Evolutionary conservation across 257 asterid species (phyloP), one percentile per base, ranked within the genome.

Genomic region (Solanum paucissectum): DNA sequence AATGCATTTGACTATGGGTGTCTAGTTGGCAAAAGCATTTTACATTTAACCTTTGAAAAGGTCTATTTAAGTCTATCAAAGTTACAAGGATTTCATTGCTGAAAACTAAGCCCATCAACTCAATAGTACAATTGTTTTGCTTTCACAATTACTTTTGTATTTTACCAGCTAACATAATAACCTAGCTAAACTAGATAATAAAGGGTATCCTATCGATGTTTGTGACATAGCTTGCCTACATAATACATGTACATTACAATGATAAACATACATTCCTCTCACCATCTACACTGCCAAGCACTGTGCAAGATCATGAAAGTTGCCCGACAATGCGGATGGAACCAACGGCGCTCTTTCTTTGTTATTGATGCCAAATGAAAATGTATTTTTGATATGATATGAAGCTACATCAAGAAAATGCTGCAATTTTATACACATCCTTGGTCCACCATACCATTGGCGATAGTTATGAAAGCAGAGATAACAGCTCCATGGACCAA

Each of bases 401-500:
- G 66, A 46, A 20, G 21, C 44, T 82, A 46, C 25, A 18, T 10
- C 42, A 81, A 81, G 85, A 46, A 81, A 81, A 81, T 29, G 18
- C 68, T 46, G 85, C 40, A 81, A 46, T 44, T 49, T 93, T 93
- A 96, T 7, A 94, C 95, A 58, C 99, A 97, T 49, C 99, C 99
- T 92, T 97, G 99, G 90, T 95, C 98, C n/a, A 94, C 93, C 98
- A 97, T 97, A 72, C 98, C 91, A 76, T 90, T 91, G 21, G 99
- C 98, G 36, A 97, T 94, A 23, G 98, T 93, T 29, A 96, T 91
- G 91, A 97, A 97, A 72, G 99, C 95, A n/a, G 98, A 93, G 49
- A 97, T 96, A 82, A 91, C 93, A 9, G 99, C 98, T 77, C 99
- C 99, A 87, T 96, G 98, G 84, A 93, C 97, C 98, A 96, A 90